Conservation (phyloP, 768 basidiomycete genomes). For the Hemileccinum impolitum region DNA sequence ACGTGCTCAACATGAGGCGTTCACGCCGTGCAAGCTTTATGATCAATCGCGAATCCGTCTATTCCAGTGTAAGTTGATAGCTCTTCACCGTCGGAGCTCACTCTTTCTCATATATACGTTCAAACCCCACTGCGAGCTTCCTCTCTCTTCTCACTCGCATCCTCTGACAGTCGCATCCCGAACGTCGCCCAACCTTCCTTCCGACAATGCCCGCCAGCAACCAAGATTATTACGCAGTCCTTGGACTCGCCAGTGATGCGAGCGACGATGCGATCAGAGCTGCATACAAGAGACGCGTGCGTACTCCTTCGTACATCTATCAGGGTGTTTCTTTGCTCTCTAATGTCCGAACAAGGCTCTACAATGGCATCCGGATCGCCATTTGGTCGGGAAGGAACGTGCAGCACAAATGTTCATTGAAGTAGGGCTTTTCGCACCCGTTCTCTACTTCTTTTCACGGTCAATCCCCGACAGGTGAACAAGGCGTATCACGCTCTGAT, state of each 20-base stretch:
- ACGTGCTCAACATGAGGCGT: conserved; percentile 34
- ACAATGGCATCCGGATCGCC: conserved; percentile 68
- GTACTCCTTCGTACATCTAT: conserved; percentile 23
- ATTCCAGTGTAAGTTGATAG: conserved; percentile 18
- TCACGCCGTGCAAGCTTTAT: conserved; percentile 20
- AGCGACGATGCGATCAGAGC: conserved; percentile 51
- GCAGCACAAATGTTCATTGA: conserved; percentile 57
- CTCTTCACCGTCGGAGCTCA: conserved; percentile 22
- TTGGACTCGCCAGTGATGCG: conserved; percentile 45
- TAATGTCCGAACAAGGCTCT: conserved; percentile 42
- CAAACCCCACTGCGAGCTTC: conserved; percentile 6
- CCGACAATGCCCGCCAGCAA: conserved; percentile 29
- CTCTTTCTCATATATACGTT: conserved; percentile 26
- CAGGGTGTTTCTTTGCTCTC: conserved; percentile 16
- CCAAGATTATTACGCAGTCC: conserved; percentile 36
- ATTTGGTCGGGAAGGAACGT: conserved; percentile 46
- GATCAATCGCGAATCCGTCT: conserved; percentile 24
- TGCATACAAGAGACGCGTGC: conserved; percentile 62
- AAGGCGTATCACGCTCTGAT: conserved; percentile 54
- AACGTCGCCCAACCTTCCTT: conserved; percentile 10
- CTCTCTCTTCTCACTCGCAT: conserved; percentile 9
- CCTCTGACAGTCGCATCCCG: conserved; percentile 6
- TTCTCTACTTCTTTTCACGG: not conserved
- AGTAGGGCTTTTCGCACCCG: conserved; percentile 34
- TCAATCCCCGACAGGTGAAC: conserved; percentile 39